phyloP scores from a whole-genome alignment of 306 rosid species.

The Coriaria nepalensis region DNA sequence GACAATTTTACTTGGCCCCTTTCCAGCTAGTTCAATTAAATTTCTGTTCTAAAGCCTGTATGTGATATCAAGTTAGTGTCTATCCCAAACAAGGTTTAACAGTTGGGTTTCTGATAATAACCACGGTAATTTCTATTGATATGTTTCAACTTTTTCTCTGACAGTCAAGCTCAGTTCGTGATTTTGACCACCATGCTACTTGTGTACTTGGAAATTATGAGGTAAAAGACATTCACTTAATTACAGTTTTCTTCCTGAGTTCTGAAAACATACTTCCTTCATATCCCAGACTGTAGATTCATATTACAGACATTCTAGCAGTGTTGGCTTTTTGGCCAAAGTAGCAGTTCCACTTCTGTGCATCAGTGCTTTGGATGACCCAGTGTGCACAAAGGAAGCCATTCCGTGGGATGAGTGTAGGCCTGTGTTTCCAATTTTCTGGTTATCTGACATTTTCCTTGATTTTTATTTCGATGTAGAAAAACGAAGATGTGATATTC shows the following conservation, averaged over 20 bases:
- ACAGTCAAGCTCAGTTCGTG: conserved; percentile 78
- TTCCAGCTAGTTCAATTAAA: too few species aligned
- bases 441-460: too few species aligned
- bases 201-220: conserved; percentile 76
- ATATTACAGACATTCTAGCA: conserved; percentile 73
- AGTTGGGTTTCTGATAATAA: background rate
- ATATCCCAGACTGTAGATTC: conserved; percentile 76
- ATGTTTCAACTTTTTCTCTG: conserved; percentile 16
- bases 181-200: conserved; percentile 82
- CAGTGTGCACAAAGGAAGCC: conserved; percentile 91
- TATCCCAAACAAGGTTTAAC: too few species aligned
- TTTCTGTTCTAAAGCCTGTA: too few species aligned
- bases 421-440: conserved; percentile 17
- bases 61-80: too few species aligned
- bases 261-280: conserved; percentile 16
- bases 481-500: background rate
- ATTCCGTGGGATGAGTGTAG: conserved; percentile 99
- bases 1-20: too few species aligned
- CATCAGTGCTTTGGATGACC: conserved; percentile 91
- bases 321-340: conserved; percentile 57
- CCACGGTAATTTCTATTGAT: conserved; percentile 6
- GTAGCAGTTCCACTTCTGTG: conserved; percentile 87
- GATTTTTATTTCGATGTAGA: too few species aligned
- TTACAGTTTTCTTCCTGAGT: background rate
- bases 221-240: conserved; percentile 30